Evolutionary conservation across 2,329 filamentous ascomycete genomes (phyloP).

Genomic region (Fusarium sublunatum): DNA sequence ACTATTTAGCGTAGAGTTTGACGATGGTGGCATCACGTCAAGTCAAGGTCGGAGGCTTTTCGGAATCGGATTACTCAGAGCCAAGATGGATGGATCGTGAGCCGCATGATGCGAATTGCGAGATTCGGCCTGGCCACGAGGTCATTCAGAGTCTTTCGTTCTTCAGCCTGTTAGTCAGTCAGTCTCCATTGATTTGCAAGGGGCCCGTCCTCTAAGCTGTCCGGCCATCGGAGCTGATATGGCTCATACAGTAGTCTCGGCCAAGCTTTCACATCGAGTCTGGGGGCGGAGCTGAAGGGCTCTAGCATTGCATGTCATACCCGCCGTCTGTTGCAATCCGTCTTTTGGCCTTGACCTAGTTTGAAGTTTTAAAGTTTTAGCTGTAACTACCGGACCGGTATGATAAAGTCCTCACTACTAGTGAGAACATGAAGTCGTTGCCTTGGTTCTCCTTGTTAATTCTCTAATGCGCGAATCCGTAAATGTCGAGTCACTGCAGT

Average conservation of each 20-base stretch:
- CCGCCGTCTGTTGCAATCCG: conserved; percentile 7
- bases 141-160: conserved; percentile 1
- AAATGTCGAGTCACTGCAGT: conserved; percentile 21
- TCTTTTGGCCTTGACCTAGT: conserved; percentile 12
- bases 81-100: conserved; percentile 7
- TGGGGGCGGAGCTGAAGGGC: conserved; percentile 36
- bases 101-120: conserved; percentile 21
- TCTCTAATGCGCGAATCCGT: conserved; percentile 13
- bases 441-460: conserved; percentile 2
- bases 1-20: not conserved
- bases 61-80: conserved; percentile 2
- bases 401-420: not conserved
- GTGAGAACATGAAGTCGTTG: not conserved
- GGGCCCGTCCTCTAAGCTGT: conserved; percentile 1
- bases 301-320: conserved; percentile 6
- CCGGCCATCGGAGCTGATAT: conserved; percentile 39
- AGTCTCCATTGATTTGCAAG: conserved; percentile 8
- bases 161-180: conserved; percentile 16
- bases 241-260: conserved; percentile 34
- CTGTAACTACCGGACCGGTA: not conserved
- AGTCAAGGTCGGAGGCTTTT: conserved; percentile 21
- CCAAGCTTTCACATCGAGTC: conserved; percentile 29
- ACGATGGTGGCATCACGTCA: conserved; percentile 21
- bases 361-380: not conserved
- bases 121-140: conserved; percentile 9